Percentiles rank a stretch among this genome's conserved stretches.
Evolutionary conservation across 306 rosid species (phyloP).

Genomic region (Luffa acutangula): DNA sequence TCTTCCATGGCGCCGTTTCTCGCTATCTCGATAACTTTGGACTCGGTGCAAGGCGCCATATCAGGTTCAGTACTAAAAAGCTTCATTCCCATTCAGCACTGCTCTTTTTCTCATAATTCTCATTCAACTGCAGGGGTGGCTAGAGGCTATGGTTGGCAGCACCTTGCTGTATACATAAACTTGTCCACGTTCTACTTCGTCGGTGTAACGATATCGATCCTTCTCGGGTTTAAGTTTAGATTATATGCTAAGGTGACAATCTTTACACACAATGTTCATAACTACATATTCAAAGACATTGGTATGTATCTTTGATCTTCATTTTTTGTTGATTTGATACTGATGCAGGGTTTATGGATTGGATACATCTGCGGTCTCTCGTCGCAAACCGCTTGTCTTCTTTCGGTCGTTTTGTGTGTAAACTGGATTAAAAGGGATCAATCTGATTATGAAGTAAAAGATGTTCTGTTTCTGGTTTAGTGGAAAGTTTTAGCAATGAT

Average conservation of each 20-base stretch:
- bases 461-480: slow-evolving; percentile 1
- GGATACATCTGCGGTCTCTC: slow-evolving; percentile 54
- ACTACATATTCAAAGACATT: neutral
- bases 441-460: slow-evolving; percentile 5
- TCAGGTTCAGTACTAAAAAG: slow-evolving; percentile 35
- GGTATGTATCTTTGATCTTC: neutral
- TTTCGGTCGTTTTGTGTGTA: slow-evolving; percentile 21
- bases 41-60: slow-evolving; percentile 64
- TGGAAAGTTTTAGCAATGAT: neutral
- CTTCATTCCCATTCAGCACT: neutral
- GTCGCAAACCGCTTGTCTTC: slow-evolving; percentile 43
- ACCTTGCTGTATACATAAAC: slow-evolving; percentile 50
- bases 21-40: slow-evolving; percentile 43
- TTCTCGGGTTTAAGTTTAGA: slow-evolving; percentile 49
- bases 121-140: slow-evolving; percentile 44
- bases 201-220: slow-evolving; percentile 48
- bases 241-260: slow-evolving; percentile 47
- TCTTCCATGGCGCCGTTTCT: slow-evolving; percentile 63
- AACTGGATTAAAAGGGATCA: slow-evolving; percentile 36
- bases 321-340: neutral
- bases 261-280: neutral
- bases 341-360: slow-evolving; percentile 73
- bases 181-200: slow-evolving; percentile 49
- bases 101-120: neutral
- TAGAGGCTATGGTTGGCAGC: slow-evolving; percentile 83